A percentile compares a stretch with the other conserved stretches of the same genome.
phyloP scores from a whole-genome alignment of 1,139 yeast species.

The Magnusiomyces suaveolens region DNA sequence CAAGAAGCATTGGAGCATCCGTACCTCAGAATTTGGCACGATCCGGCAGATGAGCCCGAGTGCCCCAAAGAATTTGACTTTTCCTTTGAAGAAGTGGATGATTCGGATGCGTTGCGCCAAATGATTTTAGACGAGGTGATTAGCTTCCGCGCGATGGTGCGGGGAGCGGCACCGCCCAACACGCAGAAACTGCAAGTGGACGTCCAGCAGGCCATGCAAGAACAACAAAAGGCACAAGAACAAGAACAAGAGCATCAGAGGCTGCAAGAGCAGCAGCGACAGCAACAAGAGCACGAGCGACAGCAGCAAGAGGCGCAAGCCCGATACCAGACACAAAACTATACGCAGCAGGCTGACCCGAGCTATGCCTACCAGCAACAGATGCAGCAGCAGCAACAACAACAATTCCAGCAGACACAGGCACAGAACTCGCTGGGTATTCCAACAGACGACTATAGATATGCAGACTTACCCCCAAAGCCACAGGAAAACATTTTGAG shows the following conservation, averaged over 20 bases:
- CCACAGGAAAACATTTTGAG: conserved; percentile 34
- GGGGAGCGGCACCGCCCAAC: conserved; percentile 47
- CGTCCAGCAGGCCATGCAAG: conserved; percentile 16
- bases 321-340: conserved; percentile 19
- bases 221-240: conserved; percentile 16
- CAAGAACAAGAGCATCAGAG: conserved; percentile 21
- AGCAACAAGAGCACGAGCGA: conserved; percentile 18
- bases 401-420: conserved; percentile 21
- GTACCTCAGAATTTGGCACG: conserved; percentile 89
- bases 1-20: conserved; percentile 86
- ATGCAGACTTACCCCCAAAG: conserved; percentile 36
- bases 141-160: conserved; percentile 66
- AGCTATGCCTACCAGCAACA: conserved; percentile 17
- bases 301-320: conserved; percentile 18
- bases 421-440: conserved; percentile 25
- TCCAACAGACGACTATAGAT: conserved; percentile 32
- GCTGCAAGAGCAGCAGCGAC: conserved; percentile 15
- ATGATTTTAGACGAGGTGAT: conserved; percentile 78
- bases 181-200: conserved; percentile 44
- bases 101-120: conserved; percentile 61
- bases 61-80: conserved; percentile 82
- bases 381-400: conserved; percentile 8
- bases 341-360: conserved; percentile 22
- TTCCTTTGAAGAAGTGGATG: conserved; percentile 79
- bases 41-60: conserved; percentile 86